Evolutionary conservation across 495 filamentous ascomycete genomes (phyloP).

Genomic region (Aspergillus sclerotiicarbonarius): DNA sequence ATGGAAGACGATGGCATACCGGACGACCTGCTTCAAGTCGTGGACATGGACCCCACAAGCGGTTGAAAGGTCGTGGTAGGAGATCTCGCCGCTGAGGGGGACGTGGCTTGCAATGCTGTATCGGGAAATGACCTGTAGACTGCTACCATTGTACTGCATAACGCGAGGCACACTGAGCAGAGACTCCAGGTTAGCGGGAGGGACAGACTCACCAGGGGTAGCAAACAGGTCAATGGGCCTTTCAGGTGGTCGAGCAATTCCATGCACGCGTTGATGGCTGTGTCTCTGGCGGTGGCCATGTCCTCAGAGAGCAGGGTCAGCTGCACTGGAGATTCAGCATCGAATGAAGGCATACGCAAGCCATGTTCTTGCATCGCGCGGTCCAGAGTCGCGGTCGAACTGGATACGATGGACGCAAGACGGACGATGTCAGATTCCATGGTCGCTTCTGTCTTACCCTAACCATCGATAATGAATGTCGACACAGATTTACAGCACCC

Average conservation of each 20-base stretch:
- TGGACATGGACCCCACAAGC: conserved; percentile 39
- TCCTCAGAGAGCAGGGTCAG: background rate
- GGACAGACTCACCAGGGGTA: conserved; percentile 15
- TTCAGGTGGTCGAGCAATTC: conserved; percentile 18
- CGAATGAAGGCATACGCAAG: background rate
- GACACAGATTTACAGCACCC: too few relatives aligned
- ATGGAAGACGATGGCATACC: conserved; percentile 52
- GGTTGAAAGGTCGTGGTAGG: conserved; percentile 41
- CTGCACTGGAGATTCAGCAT: background rate
- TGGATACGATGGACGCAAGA: background rate
- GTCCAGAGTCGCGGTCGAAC: background rate
- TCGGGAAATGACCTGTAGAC: conserved; percentile 31
- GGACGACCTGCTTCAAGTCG: conserved; percentile 51
- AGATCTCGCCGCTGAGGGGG: conserved; percentile 37
- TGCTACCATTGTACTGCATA: conserved; percentile 10
- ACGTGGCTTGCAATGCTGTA: conserved; percentile 28
- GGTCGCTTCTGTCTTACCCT: too few relatives aligned
- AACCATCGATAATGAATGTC: too few relatives aligned
- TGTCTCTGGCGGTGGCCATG: background rate
- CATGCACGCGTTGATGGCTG: background rate
- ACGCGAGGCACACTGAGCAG: background rate
- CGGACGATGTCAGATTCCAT: background rate
- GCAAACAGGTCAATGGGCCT: conserved; percentile 16
- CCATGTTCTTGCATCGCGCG: background rate
- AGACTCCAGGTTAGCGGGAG: background rate